Evolutionary conservation across 2,329 filamentous ascomycete species (phyloP).

Genomic region (Beauveria rudraprayagi): DNA sequence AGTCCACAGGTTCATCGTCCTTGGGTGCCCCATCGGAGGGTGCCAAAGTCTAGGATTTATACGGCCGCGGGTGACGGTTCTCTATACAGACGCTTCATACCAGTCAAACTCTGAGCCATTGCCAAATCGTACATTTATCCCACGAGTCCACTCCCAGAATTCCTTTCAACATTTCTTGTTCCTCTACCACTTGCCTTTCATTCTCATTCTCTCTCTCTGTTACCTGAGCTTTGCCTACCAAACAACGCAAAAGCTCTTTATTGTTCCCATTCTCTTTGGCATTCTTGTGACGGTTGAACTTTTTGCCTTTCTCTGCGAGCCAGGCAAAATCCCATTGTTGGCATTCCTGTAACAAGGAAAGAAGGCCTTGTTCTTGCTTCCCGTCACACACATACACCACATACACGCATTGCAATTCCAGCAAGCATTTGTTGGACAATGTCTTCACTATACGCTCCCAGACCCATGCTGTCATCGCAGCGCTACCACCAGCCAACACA

Average conservation of each 20-base stretch:
- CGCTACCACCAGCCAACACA: conserved; percentile 39
- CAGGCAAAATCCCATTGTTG: conserved; percentile 7
- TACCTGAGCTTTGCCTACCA: not conserved
- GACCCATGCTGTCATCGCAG: conserved; percentile 43
- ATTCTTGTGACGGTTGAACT: not conserved
- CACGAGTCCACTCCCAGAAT: conserved; percentile 36
- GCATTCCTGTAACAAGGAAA: conserved; percentile 10
- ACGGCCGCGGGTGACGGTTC: conserved; percentile 24
- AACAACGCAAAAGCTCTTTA: not conserved
- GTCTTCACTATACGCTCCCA: conserved; percentile 33
- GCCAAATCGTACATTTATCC: conserved; percentile 32
- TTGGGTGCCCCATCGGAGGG: conserved; percentile 18
- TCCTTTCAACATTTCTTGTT: conserved; percentile 36
- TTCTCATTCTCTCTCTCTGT: conserved; percentile 11
- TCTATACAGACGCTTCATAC: conserved; percentile 26
- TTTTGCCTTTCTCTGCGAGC: conserved; percentile 8
- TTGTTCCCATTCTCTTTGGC: conserved; percentile 5
- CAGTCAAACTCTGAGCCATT: conserved; percentile 27
- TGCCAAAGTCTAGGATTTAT: conserved; percentile 31
- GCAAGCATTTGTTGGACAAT: conserved; percentile 17
- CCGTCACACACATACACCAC: not conserved
- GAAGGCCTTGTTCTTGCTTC: not conserved
- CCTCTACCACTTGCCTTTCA: conserved; percentile 26
- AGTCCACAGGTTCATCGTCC: conserved; percentile 16
- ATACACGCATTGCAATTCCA: conserved; percentile 13